Percentiles rank a stretch among this genome's conserved stretches.
These are phyloP conservation scores for Diaporthe humulicola DNA, from an alignment of 2,329 filamentous ascomycete genomes.

Conservation along the genomic window DNA sequence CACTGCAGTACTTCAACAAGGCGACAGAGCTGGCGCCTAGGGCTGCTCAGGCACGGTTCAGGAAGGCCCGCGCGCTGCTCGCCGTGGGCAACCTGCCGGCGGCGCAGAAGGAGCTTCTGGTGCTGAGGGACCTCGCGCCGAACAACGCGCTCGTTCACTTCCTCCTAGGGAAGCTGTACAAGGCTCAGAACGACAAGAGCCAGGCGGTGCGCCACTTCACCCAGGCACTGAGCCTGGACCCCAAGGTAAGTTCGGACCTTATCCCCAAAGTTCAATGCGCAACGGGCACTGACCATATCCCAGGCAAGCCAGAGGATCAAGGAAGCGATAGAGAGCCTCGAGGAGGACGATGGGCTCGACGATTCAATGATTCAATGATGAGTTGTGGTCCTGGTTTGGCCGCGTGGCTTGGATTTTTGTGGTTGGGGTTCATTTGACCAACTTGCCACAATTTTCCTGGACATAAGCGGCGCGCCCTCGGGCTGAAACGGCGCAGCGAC, in stretches of 20 bases:
- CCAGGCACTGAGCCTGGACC: slow-evolving; percentile 93
- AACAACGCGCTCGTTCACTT: slow-evolving; percentile 98
- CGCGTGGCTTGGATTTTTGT: background rate
- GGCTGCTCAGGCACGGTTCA: slow-evolving; percentile 88
- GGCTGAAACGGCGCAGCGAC: background rate
- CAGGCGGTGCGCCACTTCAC: slow-evolving; percentile 95
- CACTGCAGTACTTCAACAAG: slow-evolving; percentile 84
- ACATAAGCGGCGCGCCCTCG: background rate
- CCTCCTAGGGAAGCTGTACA: slow-evolving; percentile 87
- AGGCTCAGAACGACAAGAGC: slow-evolving; percentile 78
- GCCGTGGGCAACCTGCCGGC: slow-evolving; percentile 77
- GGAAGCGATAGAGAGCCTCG: slow-evolving; percentile 93
- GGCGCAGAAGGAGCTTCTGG: slow-evolving; percentile 85
- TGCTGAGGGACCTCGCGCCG: slow-evolving; percentile 91
- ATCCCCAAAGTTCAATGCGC: background rate
- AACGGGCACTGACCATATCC: slow-evolving; percentile 3
- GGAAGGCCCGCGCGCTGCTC: slow-evolving; percentile 90
- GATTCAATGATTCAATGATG: slow-evolving; percentile 73
- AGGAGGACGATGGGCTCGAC: slow-evolving; percentile 81
- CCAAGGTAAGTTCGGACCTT: slow-evolving; percentile 76
- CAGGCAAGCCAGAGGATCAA: slow-evolving; percentile 95
- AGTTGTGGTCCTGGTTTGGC: slow-evolving; percentile 18
- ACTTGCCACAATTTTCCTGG: background rate
- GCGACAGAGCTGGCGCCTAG: slow-evolving; percentile 86
- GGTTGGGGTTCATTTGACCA: background rate